A percentile compares a stretch with the other conserved stretches of the same genome.
phyloP scores from a whole-genome alignment of 2,329 filamentous ascomycete genomes.

The Alternaria atra region DNA sequence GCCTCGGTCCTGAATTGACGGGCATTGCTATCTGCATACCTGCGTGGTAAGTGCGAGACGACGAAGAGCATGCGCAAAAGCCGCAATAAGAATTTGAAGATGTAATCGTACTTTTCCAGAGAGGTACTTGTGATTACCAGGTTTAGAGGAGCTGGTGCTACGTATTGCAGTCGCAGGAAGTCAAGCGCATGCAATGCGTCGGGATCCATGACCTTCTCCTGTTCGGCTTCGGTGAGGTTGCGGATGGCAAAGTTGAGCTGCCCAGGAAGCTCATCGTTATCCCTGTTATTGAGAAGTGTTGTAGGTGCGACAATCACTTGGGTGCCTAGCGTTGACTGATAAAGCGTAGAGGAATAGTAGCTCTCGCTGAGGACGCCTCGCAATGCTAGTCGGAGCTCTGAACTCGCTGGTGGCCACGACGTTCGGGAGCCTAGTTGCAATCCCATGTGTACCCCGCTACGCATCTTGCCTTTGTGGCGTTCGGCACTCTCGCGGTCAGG shows the following conservation, averaged over 20 bases:
- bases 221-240: constrained; percentile 74
- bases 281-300: constrained; percentile 24
- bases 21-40: constrained; percentile 30
- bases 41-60: constrained; percentile 56
- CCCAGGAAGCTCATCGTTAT: constrained; percentile 53
- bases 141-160: constrained; percentile 74
- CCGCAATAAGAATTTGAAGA: constrained; percentile 83
- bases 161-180: constrained; percentile 88
- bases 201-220: constrained; percentile 83
- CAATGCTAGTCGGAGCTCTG: constrained; percentile 86
- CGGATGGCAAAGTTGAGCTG: constrained; percentile 77
- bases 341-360: constrained; percentile 60
- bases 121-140: constrained; percentile 75
- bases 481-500: constrained; percentile 83
- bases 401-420: constrained; percentile 92
- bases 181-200: constrained; percentile 88
- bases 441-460: constrained; percentile 74
- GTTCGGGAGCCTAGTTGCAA: constrained; percentile 81
- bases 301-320: constrained; percentile 1
- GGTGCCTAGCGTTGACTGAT: constrained; percentile 30
- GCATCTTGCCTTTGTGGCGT: constrained; percentile 72
- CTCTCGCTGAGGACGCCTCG: constrained; percentile 86
- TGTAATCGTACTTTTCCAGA: constrained; percentile 81
- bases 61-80: constrained; percentile 82
- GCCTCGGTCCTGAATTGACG: constrained; percentile 74